Percentiles rank a stretch among this genome's conserved stretches.
Conservation (phyloP, 2,329 filamentous ascomycete genomes). For the Fusarium stilboides region DNA sequence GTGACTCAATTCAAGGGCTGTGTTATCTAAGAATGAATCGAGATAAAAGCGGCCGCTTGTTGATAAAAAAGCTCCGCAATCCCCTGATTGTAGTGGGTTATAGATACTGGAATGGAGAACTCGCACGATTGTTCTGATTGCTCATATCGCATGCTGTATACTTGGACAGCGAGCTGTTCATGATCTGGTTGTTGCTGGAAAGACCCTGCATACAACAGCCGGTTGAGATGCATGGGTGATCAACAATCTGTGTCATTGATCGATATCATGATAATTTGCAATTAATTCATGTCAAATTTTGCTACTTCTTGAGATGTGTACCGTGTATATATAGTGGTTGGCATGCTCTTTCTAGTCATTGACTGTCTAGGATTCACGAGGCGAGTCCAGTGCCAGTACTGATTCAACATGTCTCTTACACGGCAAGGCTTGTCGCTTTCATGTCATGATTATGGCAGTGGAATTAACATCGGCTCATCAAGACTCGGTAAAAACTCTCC, state of each 20-base stretch:
- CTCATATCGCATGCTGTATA: background rate
- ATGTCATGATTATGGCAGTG: too few relatives aligned
- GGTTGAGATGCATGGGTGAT: slow-evolving; percentile 5
- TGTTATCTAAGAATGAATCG: background rate
- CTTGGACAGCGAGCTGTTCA: slow-evolving; percentile 6
- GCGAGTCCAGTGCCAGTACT: too few relatives aligned
- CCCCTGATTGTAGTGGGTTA: slow-evolving; percentile 3
- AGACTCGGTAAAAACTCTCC: too few relatives aligned
- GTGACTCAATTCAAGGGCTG: background rate
- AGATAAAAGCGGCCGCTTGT: slow-evolving; percentile 23
- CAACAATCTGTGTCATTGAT: slow-evolving; percentile 4
- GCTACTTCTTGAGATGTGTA: too few relatives aligned
- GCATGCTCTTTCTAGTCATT: too few relatives aligned
- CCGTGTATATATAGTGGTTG: too few relatives aligned
- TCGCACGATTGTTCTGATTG: slow-evolving; percentile 1
- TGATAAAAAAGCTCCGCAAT: background rate
- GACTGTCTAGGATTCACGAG: too few relatives aligned
- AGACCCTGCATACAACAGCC: slow-evolving; percentile 15
- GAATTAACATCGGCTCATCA: too few relatives aligned
- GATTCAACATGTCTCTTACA: too few relatives aligned
- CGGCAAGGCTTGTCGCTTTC: too few relatives aligned
- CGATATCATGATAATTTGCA: slow-evolving; percentile 1
- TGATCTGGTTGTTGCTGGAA: slow-evolving; percentile 11
- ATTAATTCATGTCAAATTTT: too few relatives aligned
- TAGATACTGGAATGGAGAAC: slow-evolving; percentile 10